Evolutionary conservation across 2,329 filamentous ascomycete species (phyloP).

Genomic region (Ophiostoma sp.): DNA sequence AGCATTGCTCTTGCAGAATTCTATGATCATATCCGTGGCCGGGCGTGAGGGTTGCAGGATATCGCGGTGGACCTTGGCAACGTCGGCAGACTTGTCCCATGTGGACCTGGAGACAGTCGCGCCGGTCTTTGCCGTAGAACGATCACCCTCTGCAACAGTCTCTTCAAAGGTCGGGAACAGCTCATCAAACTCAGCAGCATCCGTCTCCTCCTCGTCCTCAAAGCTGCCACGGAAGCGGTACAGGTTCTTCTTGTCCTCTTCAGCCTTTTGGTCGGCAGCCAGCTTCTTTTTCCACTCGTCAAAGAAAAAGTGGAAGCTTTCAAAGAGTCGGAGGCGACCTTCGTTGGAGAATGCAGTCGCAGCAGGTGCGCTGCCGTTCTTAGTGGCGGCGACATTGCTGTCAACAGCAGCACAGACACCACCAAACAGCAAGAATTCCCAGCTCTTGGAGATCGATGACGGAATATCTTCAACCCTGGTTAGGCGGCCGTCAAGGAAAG

Average conservation of each 20-base stretch:
- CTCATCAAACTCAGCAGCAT: conserved; percentile 68
- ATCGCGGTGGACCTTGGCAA: conserved; percentile 56
- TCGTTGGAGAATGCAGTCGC: conserved; percentile 35
- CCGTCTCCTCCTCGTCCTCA: conserved; percentile 69
- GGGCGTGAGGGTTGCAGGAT: conserved; percentile 46
- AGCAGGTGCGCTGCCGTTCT: conserved; percentile 38
- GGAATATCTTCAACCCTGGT: conserved; percentile 30
- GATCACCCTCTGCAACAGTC: not conserved
- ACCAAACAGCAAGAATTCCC: conserved; percentile 50
- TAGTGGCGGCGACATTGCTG: conserved; percentile 37
- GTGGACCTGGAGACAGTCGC: conserved; percentile 31
- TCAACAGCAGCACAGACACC: conserved; percentile 45
- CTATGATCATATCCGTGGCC: conserved; percentile 40
- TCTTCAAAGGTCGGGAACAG: conserved; percentile 66
- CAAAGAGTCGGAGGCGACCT: conserved; percentile 54
- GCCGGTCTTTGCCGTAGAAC: conserved; percentile 45
- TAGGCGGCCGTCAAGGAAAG: conserved; percentile 51
- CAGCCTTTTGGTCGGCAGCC: conserved; percentile 67
- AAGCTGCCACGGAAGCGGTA: conserved; percentile 77
- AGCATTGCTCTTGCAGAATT: conserved; percentile 43
- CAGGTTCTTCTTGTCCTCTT: conserved; percentile 66
- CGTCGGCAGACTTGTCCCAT: conserved; percentile 53
- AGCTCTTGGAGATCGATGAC: conserved; percentile 32
- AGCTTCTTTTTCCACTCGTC: conserved; percentile 74
- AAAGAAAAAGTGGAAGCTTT: conserved; percentile 68